Conservation (phyloP, 2,329 filamentous ascomycete genomes). For the Aspergillus udagawae region DNA sequence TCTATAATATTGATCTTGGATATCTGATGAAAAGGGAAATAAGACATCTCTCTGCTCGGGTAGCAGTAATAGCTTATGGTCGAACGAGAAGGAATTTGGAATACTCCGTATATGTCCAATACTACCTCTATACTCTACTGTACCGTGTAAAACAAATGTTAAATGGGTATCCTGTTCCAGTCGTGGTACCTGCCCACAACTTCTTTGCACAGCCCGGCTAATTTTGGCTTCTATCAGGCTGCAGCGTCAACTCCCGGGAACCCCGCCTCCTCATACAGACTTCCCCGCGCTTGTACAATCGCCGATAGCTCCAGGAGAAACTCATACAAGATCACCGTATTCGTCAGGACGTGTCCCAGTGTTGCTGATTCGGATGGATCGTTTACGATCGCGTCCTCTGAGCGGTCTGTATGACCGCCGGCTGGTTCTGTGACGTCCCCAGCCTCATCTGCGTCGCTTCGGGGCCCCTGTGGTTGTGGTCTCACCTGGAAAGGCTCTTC, state of each 20-base stretch:
- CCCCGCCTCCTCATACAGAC: conserved; percentile 71
- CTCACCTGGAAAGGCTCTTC: conserved; percentile 28
- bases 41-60: not conserved
- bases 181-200: not conserved
- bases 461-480: not conserved
- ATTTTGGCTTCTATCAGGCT: not conserved
- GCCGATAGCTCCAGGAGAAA: conserved; percentile 75
- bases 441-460: conserved; percentile 2
- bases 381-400: conserved; percentile 12
- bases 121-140: not conserved
- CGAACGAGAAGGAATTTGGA: not conserved
- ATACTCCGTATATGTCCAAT: not conserved
- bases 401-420: conserved; percentile 6
- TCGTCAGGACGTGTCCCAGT: conserved; percentile 74
- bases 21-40: not conserved
- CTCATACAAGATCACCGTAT: conserved; percentile 73
- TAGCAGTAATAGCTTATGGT: not conserved
- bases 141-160: not conserved
- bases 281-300: conserved; percentile 68
- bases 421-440: not conserved
- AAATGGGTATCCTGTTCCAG: not conserved
- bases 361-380: conserved; percentile 52
- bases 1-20: not conserved
- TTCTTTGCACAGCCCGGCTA: not conserved
- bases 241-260: conserved; percentile 38